Evolutionary conservation across 1,139 yeast genomes (phyloP).

Genomic region (Lodderomyces margitis): DNA sequence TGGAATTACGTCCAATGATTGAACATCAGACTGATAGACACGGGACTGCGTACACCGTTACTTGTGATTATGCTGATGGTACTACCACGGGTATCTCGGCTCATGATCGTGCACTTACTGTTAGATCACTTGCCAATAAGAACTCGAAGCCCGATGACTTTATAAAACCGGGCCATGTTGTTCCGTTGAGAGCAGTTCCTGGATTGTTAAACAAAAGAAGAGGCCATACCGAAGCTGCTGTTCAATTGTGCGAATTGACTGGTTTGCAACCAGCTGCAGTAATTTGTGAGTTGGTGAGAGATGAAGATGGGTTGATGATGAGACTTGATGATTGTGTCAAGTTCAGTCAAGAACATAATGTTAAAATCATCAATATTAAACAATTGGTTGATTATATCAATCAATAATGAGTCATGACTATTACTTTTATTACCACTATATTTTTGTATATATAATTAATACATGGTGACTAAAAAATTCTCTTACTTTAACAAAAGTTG

Average conservation of each 20-base stretch:
- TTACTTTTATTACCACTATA: neutral
- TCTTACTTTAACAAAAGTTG: conserved; percentile 56
- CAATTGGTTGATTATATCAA: conserved; percentile 60
- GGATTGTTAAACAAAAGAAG: conserved; percentile 79
- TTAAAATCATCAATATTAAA: conserved; percentile 80
- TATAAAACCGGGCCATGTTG: conserved; percentile 88
- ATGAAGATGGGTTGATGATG: conserved; percentile 95
- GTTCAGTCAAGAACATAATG: conserved; percentile 60
- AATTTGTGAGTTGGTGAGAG: conserved; percentile 91
- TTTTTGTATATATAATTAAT: conserved; percentile 2
- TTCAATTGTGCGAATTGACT: conserved; percentile 76
- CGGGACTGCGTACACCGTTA: conserved; percentile 94
- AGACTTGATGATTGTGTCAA: conserved; percentile 80
- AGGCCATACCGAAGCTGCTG: conserved; percentile 99
- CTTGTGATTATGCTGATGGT: conserved; percentile 80
- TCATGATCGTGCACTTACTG: conserved; percentile 87
- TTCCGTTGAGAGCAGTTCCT: conserved; percentile 88
- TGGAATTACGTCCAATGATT: conserved; percentile 80
- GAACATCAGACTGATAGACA: conserved; percentile 72
- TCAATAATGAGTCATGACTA: neutral
- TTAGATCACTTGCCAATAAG: conserved; percentile 65
- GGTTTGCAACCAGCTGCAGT: conserved; percentile 86
- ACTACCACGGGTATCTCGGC: conserved; percentile 99
- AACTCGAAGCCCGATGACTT: conserved; percentile 59
- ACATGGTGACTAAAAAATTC: neutral